Base-by-base conservation (phyloP, 78 protist genomes). In the Dictyostelium brefeldianum region DNA sequence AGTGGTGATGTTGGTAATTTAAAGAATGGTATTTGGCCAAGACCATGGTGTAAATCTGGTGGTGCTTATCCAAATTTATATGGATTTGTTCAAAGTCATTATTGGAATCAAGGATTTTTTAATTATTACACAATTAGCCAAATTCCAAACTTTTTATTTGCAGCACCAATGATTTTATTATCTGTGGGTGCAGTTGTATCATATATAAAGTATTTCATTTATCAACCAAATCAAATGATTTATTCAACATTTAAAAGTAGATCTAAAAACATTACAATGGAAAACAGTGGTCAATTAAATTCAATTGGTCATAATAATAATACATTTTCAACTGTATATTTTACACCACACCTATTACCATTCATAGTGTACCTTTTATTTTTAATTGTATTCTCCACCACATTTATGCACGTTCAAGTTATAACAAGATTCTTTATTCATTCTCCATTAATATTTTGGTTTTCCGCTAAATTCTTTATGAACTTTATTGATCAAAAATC, bases 81-180 rank as follows among this genome's bases (percentile, higher is more conserved):
- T 74, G 57, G 59, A 67, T 91, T 83, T n/a, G 91, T 91, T 14
- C 95, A 91, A 74, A 56, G 56, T 20, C 48, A 73, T 22, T 91
- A 91, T 78, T 91, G 95, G 95, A 91, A 91, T 41, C 95, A 91
- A 59, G 95, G 95, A 15, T 91, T 91, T 71, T 83, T 91, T 18
- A 82, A 83, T 27, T 91, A 91, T 57, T 91, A 83, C 15, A 74
- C 81, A 2, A 15, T 91, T n/a, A 25, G 65, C 2, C 95, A 91
- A 79, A 81, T 91, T 48, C 95, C 95, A 20, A 91, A 91, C 71
- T 91, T 91, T 27, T 8, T 70, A 47, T 74, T 91, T 15, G 95
- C 95, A 36, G 36, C 90, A 27, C 95, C 95, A 29, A 91, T 91
- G 78, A 80, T 91, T 5, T 15, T 81, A 9, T n/a, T 91, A 27